Evolutionary conservation across 192 early-diverging fungal species (phyloP), one percentile per base, ranked within the genome.

Genomic region (Backusella parvicylindrica): DNA sequence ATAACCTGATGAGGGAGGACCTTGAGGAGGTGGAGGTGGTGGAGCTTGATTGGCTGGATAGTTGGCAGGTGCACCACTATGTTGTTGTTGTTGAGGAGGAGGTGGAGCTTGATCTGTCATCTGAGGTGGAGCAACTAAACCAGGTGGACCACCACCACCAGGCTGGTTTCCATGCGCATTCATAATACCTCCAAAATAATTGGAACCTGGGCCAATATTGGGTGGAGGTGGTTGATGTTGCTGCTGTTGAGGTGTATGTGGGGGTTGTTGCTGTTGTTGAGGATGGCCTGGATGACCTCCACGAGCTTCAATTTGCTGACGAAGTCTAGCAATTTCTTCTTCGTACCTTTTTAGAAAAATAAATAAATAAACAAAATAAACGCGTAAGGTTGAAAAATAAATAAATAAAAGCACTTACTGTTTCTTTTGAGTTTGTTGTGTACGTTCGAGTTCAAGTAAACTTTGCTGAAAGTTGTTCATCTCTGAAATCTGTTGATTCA

Each of bases 361-460:
- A 49, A n/a, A 70, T 6, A 70, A 70, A 49, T 11, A 70, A 30
- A 74, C 47, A 38, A 47, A 40, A 63, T n/a, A n/a, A 66, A 66
- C 33, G 35, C 50, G 50, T 53, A 53, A 31, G 37, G 23, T 35
- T 16, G 64, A 31, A 2, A 37, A 37, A 31, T 15, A 32, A 36
- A 37, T 41, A 68, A 37, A 70, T 32, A 21, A 38, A 16, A 35
- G 64, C 56, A 33, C 13, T 64, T 97, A 97, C 81, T 92, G 89
- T 70, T 86, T 88, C 83, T 95, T 94, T 67, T 93, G 89, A 41
- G 87, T 84, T 40, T 89, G 86, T 80, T 96, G 94, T 31, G 90
- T 85, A 75, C 94, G 88, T 76, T 97, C 95, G 31, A 97, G 87
- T 36, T 97, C 96, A 66, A 82, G 85, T 33, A 97, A 75, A 50